phyloP scores from a whole-genome alignment of 495 filamentous ascomycete genomes.

The Collariella sp. region DNA sequence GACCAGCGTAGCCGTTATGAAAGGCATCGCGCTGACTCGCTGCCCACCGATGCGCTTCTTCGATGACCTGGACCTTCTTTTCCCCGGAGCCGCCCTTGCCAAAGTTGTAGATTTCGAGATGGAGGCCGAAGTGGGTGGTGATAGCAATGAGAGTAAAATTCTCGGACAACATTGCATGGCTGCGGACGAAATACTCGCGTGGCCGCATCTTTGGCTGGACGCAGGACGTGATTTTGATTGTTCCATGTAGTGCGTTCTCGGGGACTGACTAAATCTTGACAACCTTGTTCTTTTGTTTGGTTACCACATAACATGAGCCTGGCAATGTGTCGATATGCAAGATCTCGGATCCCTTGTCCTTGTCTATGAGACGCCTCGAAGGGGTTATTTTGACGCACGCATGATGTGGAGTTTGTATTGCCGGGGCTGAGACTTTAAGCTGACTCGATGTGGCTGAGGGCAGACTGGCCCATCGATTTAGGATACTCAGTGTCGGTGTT shows the following conservation, averaged over 20 bases:
- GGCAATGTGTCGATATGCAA: slow-evolving; percentile 24
- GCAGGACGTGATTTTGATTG: slow-evolving; percentile 24
- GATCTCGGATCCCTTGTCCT: slow-evolving; percentile 16
- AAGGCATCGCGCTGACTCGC: slow-evolving; percentile 17
- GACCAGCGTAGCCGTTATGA: slow-evolving; percentile 17
- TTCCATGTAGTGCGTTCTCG: slow-evolving; percentile 17
- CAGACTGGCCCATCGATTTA: background rate
- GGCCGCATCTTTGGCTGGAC: slow-evolving; percentile 21
- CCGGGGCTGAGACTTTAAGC: background rate
- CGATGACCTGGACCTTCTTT: slow-evolving; percentile 25
- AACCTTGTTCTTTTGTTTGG: slow-evolving; percentile 21
- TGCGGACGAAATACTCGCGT: slow-evolving; percentile 26
- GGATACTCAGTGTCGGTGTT: too few species aligned
- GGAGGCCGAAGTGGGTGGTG: slow-evolving; percentile 24
- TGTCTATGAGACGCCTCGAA: slow-evolving; percentile 17
- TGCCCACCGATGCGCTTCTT: slow-evolving; percentile 27
- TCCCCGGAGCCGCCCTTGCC: slow-evolving; percentile 12
- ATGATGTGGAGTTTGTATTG: background rate
- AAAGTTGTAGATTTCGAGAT: slow-evolving; percentile 27
- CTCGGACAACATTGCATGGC: slow-evolving; percentile 24
- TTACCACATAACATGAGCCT: slow-evolving; percentile 6
- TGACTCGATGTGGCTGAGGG: background rate
- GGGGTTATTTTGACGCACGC: slow-evolving; percentile 9
- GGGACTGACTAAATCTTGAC: slow-evolving; percentile 23
- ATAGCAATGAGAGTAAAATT: slow-evolving; percentile 20